Base-by-base conservation (phyloP, 768 basidiomycete genomes). In the Plicaturopsis crispa region DNA sequence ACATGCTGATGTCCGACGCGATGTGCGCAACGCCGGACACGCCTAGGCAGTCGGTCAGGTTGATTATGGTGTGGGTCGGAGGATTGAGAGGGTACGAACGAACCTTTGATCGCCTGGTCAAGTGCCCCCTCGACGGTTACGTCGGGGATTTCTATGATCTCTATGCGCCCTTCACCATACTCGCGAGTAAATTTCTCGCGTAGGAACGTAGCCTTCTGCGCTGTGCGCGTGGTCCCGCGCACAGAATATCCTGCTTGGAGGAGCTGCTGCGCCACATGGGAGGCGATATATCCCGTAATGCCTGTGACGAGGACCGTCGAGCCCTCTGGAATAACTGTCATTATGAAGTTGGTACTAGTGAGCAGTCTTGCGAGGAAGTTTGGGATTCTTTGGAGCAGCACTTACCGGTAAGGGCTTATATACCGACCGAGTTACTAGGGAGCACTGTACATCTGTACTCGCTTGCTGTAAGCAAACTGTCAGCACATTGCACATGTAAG, bases 51-150 rank as follows among this genome's bases (percentile, higher is more conserved):
- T n/a, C 12, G 13, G 5, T 19, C 35, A 10, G 13, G 13, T n/a
- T 5, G 2, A 12, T 28, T 14, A 28, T 28, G 8, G 10, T 33
- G 2, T 1, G 39, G 36, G 46, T 44, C 59, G 51, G 6, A 57
- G 55, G 20, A 57, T 56, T 22, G 23, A 14, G 22, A 21, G 13
- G 14, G 23, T 1, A 43, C 43, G 4, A 42, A 47, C 7, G 60
- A 62, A 4, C 61, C 69, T 48, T 66, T 62, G 40, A 71, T 62
- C 4, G 64, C 68, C 20, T 69, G 62, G 45, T 72, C 65, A 47
- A 72, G 73, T 2, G 60, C 64, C 23, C 55, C 54, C 11, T 38
- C 41, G 2, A 30, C 36, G 10, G 52, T 57, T 33, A 74, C 61
- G 39, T 74, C 70, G 35, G 63, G 54, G 10, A 28, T 14, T 8